Evolutionary conservation across 805 yeast genomes (phyloP).

Genomic region (Starmerella sp.): DNA sequence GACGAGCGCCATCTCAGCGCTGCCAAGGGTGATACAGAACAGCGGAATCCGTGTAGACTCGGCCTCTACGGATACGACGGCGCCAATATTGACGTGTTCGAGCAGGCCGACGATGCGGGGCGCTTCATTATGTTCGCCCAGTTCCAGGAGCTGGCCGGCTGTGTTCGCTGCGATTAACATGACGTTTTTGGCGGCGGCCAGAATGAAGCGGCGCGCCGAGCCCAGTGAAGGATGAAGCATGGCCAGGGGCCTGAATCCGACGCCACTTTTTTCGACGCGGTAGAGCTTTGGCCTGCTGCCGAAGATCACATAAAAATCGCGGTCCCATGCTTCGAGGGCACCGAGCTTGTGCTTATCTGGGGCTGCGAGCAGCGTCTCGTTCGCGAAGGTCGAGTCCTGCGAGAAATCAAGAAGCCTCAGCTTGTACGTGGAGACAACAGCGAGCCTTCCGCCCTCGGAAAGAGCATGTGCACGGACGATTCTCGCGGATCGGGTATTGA

Average conservation of each 20-base stretch:
- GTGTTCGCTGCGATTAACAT: neutral
- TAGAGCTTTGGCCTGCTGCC: conserved; percentile 9
- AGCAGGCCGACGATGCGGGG: neutral
- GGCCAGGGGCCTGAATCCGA: conserved; percentile 5
- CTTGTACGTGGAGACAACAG: conserved; percentile 18
- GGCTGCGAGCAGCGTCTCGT: conserved; percentile 4
- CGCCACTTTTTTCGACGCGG: neutral
- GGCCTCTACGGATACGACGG: neutral
- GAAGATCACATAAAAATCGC: conserved; percentile 2
- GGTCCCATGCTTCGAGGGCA: conserved; percentile 3
- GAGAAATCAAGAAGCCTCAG: conserved; percentile 9
- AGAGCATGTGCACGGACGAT: conserved; percentile 1
- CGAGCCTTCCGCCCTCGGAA: neutral
- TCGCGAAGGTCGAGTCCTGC: neutral
- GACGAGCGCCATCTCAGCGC: neutral
- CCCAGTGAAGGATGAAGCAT: conserved; percentile 6
- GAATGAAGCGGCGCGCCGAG: conserved; percentile 5
- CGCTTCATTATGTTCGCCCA: neutral
- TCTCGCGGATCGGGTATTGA: conserved; percentile 12
- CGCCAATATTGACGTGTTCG: neutral
- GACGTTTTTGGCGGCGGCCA: neutral
- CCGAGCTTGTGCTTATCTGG: conserved; percentile 9
- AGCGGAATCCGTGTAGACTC: conserved; percentile 6
- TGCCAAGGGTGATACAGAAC: neutral
- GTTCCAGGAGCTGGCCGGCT: neutral